phyloP scores from a whole-genome alignment of 768 basidiomycete genomes.

The Agaricus bisporus region DNA sequence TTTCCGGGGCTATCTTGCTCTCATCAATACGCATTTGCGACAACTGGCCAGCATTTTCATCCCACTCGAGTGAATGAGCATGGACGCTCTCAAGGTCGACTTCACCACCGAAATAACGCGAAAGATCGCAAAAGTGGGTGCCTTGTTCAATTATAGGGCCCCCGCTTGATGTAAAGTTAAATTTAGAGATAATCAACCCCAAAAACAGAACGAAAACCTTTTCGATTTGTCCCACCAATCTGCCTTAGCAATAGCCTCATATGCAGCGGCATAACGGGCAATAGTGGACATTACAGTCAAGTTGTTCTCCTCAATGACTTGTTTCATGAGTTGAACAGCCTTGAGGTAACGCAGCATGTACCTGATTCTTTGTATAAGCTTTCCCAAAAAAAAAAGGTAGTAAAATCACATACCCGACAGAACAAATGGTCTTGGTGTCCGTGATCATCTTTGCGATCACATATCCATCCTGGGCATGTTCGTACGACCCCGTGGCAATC shows the following conservation, averaged over 20 bases:
- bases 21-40: conserved; percentile 83
- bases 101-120: conserved; percentile 95
- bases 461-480: conserved; percentile 64
- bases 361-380: conserved; percentile 28
- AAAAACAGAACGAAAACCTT: conserved; percentile 36
- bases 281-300: conserved; percentile 94
- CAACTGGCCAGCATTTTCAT: conserved; percentile 82
- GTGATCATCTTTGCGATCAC: conserved; percentile 66
- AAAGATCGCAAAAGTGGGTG: conserved; percentile 96
- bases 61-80: conserved; percentile 90
- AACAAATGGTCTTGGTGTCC: conserved; percentile 71
- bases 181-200: conserved; percentile 6
- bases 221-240: conserved; percentile 95
- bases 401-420: conserved; percentile 62
- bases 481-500: conserved; percentile 70
- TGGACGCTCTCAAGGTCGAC: conserved; percentile 76
- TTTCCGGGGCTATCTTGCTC: conserved; percentile 72
- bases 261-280: conserved; percentile 90
- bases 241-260: conserved; percentile 69
- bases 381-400: not conserved
- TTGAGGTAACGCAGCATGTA: conserved; percentile 94
- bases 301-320: conserved; percentile 90
- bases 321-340: conserved; percentile 95
- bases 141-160: conserved; percentile 88
- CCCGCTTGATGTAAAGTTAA: conserved; percentile 35